Conservation (phyloP, 2,329 filamentous ascomycete genomes). For the Taxawa tesnikishii region DNA sequence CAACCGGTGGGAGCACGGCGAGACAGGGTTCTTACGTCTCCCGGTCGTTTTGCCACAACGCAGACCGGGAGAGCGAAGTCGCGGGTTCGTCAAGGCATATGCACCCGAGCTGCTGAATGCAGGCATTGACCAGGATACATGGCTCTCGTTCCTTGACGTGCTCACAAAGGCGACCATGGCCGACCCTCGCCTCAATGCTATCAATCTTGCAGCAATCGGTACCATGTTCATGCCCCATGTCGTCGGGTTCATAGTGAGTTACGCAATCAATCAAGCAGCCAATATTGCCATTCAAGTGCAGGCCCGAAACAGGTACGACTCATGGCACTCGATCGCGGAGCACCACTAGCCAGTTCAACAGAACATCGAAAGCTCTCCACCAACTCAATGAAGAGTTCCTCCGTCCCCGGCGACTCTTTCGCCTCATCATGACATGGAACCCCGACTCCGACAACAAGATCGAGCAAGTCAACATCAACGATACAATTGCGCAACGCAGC, state of each 20-base stretch:
- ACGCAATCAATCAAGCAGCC: slow-evolving; percentile 1
- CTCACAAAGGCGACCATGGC: slow-evolving; percentile 32
- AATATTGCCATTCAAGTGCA: slow-evolving; percentile 4
- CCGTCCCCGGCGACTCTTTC: slow-evolving; percentile 6
- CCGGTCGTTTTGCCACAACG: slow-evolving; percentile 42
- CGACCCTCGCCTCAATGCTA: slow-evolving; percentile 13
- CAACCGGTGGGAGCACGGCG: no score
- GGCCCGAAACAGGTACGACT: slow-evolving; percentile 1
- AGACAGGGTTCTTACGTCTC: no score
- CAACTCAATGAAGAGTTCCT: slow-evolving; percentile 11
- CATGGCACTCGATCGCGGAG: neutral
- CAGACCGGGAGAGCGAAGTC: slow-evolving; percentile 33
- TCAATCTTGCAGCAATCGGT: slow-evolving; percentile 3
- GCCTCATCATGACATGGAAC: slow-evolving; percentile 4
- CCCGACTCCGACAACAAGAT: slow-evolving; percentile 1
- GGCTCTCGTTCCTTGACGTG: slow-evolving; percentile 35
- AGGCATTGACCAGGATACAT: slow-evolving; percentile 36
- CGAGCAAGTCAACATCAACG: slow-evolving; percentile 2
- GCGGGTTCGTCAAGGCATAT: slow-evolving; percentile 44
- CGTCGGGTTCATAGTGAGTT: neutral
- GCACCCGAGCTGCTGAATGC: slow-evolving; percentile 33
- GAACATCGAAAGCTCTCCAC: slow-evolving; percentile 1
- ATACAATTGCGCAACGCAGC: neutral
- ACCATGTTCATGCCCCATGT: slow-evolving; percentile 2
- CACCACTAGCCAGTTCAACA: no score